These are phyloP conservation scores for Neonectria coccinea DNA, from an alignment of 2,329 filamentous ascomycete genomes.

Conservation along the genomic window DNA sequence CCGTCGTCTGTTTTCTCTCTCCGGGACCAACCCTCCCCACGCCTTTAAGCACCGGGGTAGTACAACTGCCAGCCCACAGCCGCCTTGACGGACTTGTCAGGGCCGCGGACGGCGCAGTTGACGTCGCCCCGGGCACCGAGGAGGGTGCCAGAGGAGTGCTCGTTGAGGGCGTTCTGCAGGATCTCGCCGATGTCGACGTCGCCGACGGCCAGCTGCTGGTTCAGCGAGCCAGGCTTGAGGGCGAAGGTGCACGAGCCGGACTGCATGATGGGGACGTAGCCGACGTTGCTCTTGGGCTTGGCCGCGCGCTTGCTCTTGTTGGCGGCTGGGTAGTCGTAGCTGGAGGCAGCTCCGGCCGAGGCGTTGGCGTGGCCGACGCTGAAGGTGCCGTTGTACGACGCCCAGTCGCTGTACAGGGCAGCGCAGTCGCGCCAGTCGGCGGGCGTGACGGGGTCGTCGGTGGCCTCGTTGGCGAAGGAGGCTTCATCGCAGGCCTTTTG, in stretches of 20 bases:
- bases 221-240: conserved; percentile 7
- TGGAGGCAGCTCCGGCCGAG: neutral
- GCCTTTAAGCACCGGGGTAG: conserved; percentile 25
- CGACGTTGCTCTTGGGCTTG: neutral
- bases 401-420: conserved; percentile 48
- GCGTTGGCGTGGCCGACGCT: conserved; percentile 28
- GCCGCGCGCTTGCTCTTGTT: conserved; percentile 8
- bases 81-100: conserved; percentile 8
- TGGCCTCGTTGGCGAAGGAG: conserved; percentile 39
- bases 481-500: conserved; percentile 45
- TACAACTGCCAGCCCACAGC: conserved; percentile 23
- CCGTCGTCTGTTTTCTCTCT: neutral
- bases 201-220: conserved; percentile 38
- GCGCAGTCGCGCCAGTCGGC: conserved; percentile 50
- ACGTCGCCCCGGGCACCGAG: conserved; percentile 10
- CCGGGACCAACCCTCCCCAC: neutral
- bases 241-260: conserved; percentile 27
- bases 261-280: conserved; percentile 21
- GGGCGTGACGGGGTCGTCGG: conserved; percentile 31
- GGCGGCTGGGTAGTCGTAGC: conserved; percentile 2
- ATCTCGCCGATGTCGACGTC: conserved; percentile 42
- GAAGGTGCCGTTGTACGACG: conserved; percentile 48
- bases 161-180: conserved; percentile 27
- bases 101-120: conserved; percentile 17
- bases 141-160: conserved; percentile 16